phyloP scores from a whole-genome alignment of 805 yeast species.

The Suhomyces sp. region DNA sequence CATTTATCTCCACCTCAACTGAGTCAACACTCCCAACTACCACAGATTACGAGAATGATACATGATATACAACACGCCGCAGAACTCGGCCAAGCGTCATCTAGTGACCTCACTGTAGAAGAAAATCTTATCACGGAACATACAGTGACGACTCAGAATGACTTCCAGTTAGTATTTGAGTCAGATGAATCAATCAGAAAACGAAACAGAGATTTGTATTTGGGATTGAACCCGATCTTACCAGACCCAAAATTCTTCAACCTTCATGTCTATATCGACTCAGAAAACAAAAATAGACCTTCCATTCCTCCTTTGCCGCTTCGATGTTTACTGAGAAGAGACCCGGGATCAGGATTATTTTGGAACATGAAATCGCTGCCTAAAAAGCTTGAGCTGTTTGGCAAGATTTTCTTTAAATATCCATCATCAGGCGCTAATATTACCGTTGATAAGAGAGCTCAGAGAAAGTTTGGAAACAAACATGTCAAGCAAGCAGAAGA shows the following conservation, averaged over 20 bases:
- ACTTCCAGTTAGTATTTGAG: background rate
- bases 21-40: too few species aligned
- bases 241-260: slow-evolving; percentile 7
- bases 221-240: slow-evolving; percentile 6
- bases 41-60: too few species aligned
- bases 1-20: too few species aligned
- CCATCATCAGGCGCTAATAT: slow-evolving; percentile 2
- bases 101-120: too few species aligned
- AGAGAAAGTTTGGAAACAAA: slow-evolving; percentile 3
- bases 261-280: slow-evolving; percentile 6
- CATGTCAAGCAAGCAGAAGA: slow-evolving; percentile 7
- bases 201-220: slow-evolving; percentile 2
- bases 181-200: background rate
- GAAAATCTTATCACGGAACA: too few species aligned
- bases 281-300: background rate
- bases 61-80: too few species aligned
- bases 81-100: too few species aligned
- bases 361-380: slow-evolving; percentile 13
- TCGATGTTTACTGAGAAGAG: slow-evolving; percentile 18
- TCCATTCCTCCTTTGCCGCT: slow-evolving; percentile 12
- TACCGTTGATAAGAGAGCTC: slow-evolving; percentile 1
- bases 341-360: slow-evolving; percentile 16
- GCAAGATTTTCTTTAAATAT: slow-evolving; percentile 3
- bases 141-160: too few species aligned
- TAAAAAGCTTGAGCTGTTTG: slow-evolving; percentile 6